These are phyloP conservation scores for Cylindrotheca fusiformis DNA, from an alignment of 108 stramenopile species.

Conservation along the genomic window DNA sequence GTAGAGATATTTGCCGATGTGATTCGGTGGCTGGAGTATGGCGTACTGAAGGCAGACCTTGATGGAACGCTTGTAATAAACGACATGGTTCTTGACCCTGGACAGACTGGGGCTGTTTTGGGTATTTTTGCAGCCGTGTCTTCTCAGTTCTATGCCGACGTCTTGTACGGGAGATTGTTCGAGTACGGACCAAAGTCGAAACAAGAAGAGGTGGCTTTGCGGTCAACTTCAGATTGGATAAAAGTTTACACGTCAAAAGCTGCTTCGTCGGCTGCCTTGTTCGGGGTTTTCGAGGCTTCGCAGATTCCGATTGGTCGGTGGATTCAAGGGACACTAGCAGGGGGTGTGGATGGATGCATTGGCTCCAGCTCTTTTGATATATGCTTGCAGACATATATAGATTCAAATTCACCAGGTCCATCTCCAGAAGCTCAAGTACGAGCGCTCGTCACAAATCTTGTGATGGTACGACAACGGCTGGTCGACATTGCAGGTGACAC, in stretches of 20 bases:
- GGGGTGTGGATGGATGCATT: conserved; percentile 62
- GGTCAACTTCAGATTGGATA: conserved; percentile 52
- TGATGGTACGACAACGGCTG: conserved; percentile 18
- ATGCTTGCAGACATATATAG: conserved; percentile 62
- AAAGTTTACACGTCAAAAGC: conserved; percentile 51
- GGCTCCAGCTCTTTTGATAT: conserved; percentile 56
- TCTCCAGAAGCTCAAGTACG: conserved; percentile 48
- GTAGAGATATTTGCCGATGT: conserved; percentile 77
- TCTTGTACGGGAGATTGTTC: conserved; percentile 35
- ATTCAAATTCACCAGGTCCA: conserved; percentile 54
- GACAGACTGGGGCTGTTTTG: conserved; percentile 57
- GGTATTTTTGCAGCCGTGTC: conserved; percentile 66
- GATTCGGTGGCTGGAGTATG: conserved; percentile 78
- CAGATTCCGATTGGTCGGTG: conserved; percentile 45
- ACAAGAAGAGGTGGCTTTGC: conserved; percentile 45
- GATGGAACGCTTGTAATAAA: conserved; percentile 36
- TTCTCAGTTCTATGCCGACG: conserved; percentile 69
- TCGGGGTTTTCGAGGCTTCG: conserved; percentile 71
- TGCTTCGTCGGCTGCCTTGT: conserved; percentile 55
- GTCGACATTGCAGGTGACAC: conserved; percentile 24
- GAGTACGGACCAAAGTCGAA: conserved; percentile 53
- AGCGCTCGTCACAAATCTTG: conserved; percentile 37
- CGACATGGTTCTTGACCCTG: conserved; percentile 34
- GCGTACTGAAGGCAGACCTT: conserved; percentile 54
- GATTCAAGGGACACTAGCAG: conserved; percentile 51